Base-by-base conservation (phyloP, 1,284 basidiomycete species). In the Tylopilus sp. region DNA sequence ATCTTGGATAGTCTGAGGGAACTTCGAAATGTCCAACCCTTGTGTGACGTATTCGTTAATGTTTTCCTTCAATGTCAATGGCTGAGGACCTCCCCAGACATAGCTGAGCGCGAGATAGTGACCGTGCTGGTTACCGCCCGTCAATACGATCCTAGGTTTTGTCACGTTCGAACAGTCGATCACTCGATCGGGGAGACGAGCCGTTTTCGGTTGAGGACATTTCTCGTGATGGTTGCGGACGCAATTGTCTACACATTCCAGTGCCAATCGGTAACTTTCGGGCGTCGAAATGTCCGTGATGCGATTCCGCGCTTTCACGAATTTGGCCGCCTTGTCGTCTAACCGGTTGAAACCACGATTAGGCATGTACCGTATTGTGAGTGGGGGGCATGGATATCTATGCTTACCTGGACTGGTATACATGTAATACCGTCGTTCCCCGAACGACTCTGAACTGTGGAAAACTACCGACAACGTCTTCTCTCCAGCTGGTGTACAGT, bases 1-100 rank as follows among this genome's bases (percentile, higher is more conserved):
- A 13, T 45, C 35, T 38, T 38, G 44, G 19, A 45, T 37, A n/a
- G 44, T 45, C 15, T 37, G 35, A 30, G 44, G 21, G n/a, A 45
- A 45, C 15, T 13, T 38, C 19, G 28, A 45, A 16, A 45, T 45
- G 44, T 38, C 44, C 28, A 45, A 6, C 15, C 35, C 44, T 10
- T 30, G 15, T 1, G 15, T 45, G 18, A 44, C 34, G 16, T 37
- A 19, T 15, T 37, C 44, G 3, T 30, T 28, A 6, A 45, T 13
- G 26, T 45, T 45, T 30, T 29, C 11, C 4, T 15, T 45, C 3
- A 19, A 23, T 6, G 44, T 45, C 35, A 45, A 8, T 16, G 44
- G 35, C 28, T 45, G 44, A 18, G 28, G 19, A 25, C 35, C 44
- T 29, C 44, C 44, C 44, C 44, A 45, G 35, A 38, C 21, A 21